Base-by-base conservation (phyloP, 495 filamentous ascomycete genomes). In the Penicillium fimorum region DNA sequence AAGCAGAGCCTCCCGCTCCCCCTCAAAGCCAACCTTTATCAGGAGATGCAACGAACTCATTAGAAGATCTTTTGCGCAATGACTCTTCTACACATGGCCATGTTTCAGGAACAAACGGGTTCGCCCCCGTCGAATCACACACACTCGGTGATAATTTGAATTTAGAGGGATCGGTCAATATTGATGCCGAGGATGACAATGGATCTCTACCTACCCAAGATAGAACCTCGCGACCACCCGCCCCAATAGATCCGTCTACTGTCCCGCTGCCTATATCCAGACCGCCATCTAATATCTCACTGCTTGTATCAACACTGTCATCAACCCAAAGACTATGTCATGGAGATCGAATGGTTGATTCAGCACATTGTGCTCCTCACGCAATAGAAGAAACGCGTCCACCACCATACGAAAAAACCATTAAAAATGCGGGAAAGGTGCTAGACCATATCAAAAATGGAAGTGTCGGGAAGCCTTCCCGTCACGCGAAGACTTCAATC, bases 371-470 rank as follows among this genome's bases (percentile, higher is more conserved):
- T 15, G 13, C 5, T 35, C 33, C 33, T n/a, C 10, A 3, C 10
- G 0, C 10, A 11, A 32, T 12, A 32, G 30, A 32, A 12, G 9
- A 32, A 32, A 12, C 1, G 30, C 9, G 30, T 45, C 43, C 18
- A 25, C 43, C 8, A 45, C 3, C 37, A 50, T 61, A 61, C 30
- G 9, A 11, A 1, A 8, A 37, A 8, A 42, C 53, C 5, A 13
- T 61, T 47, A 37, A 53, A 15, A 57, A 57, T 35, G 59, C 53
- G 13, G 33, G 33, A 33, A 33, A 57, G 3, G 54, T 44, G 17
- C 15, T 61, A 29, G 48, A 53, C 22, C 54, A 61, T 45, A 57
- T 61, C 48, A 48, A 50, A 25, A 17, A 57, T 9, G 59, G 59
- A 25, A 61, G 40, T 25, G 33, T 61, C 4, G n/a, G 12, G 5